These are phyloP conservation scores for Conticribra guillardii DNA, from an alignment of 108 stramenopile species.

Conservation along the genomic window DNA sequence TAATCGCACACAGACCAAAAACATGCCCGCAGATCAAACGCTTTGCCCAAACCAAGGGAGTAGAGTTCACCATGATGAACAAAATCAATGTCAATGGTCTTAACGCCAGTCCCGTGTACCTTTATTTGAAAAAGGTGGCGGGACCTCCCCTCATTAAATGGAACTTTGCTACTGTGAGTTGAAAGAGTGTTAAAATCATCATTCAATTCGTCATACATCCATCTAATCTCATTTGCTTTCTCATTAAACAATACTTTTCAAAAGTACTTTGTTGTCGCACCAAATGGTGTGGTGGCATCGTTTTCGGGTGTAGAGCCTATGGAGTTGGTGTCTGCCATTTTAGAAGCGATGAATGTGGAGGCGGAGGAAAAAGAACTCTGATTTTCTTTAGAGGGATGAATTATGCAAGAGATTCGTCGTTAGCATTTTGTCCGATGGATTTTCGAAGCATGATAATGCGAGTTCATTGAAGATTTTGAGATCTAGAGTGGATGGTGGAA, in stretches of 20 bases:
- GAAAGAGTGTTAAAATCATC: too few relatives aligned
- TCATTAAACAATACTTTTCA: too few relatives aligned
- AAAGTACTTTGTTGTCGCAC: conserved; percentile 76
- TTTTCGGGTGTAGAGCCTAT: conserved; percentile 75
- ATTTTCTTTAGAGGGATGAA: too few relatives aligned
- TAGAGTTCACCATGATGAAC: conserved; percentile 87
- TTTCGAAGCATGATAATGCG: too few relatives aligned
- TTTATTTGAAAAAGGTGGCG: conserved; percentile 72
- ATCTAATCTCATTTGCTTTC: too few relatives aligned
- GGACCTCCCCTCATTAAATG: conserved; percentile 63
- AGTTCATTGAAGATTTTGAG: too few relatives aligned
- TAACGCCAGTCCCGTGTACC: conserved; percentile 65
- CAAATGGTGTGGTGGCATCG: conserved; percentile 52
- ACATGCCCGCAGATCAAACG: conserved; percentile 55
- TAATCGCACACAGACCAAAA: conserved; percentile 53
- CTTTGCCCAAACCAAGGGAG: conserved; percentile 73
- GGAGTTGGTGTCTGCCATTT: conserved; percentile 48
- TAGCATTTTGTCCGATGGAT: too few relatives aligned
- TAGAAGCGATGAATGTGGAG: conserved; percentile 39
- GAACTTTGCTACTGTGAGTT: conserved; percentile 86
- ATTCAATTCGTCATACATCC: too few relatives aligned
- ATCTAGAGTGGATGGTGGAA: too few relatives aligned
- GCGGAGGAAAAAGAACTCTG: too few relatives aligned
- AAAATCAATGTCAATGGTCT: conserved; percentile 87
- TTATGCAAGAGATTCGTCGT: too few relatives aligned